A percentile compares a stretch with the other conserved stretches of the same genome.
These are phyloP conservation scores for Phlebopus sp. DNA, from an alignment of 1,284 basidiomycete genomes.

Conservation along the genomic window DNA sequence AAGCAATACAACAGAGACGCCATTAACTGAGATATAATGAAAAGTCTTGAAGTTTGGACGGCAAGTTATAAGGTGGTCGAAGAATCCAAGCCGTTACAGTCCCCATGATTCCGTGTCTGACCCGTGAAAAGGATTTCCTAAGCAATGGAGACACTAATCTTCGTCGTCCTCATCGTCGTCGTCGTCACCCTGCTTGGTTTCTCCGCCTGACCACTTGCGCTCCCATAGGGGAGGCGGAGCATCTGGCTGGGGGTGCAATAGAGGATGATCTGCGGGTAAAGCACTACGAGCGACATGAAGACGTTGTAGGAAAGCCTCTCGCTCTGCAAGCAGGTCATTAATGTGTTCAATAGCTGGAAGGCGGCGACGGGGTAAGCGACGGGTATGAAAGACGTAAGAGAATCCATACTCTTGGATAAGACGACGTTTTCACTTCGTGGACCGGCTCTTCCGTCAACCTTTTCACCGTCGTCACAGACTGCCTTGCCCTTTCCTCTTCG, in stretches of 20 bases:
- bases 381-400: conserved; percentile 1
- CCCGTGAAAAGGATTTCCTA: background rate
- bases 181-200: conserved; percentile 45
- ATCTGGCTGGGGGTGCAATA: conserved; percentile 34
- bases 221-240: conserved; percentile 61
- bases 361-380: conserved; percentile 3
- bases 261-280: conserved; percentile 57
- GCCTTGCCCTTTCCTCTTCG: conserved; percentile 30
- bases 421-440: conserved; percentile 86
- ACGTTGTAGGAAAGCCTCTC: conserved; percentile 51
- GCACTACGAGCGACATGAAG: conserved; percentile 55
- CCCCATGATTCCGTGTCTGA: background rate
- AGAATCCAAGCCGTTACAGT: background rate
- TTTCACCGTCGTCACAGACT: conserved; percentile 48
- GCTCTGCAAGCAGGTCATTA: conserved; percentile 58
- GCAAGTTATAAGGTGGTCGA: conserved; percentile 1
- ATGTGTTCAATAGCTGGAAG: conserved; percentile 80
- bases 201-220: conserved; percentile 73
- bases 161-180: conserved; percentile 47
- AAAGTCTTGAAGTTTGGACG: background rate
- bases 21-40: conserved; percentile 32
- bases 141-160: conserved; percentile 14
- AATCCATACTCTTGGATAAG: conserved; percentile 70
- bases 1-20: conserved; percentile 5
- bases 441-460: conserved; percentile 75